Evolutionary conservation across 148 eudicot species (phyloP), one percentile per base, ranked within the genome.

Genomic region (Agrostemma githago): DNA sequence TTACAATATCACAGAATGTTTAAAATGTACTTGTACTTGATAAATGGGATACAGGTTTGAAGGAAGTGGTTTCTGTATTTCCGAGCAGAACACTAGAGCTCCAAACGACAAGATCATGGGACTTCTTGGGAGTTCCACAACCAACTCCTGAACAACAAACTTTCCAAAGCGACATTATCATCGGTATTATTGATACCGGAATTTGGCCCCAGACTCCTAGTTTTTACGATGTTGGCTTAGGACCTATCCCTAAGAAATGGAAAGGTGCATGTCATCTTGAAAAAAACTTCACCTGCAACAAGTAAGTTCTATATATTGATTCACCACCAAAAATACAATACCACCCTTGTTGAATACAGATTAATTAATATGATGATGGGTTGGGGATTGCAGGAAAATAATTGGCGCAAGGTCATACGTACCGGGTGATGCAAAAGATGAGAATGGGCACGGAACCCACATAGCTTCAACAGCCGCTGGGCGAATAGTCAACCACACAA

Each of bases 51-150:
- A 1, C 17, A 67, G 71, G 71, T 43, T 54, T 46, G 73, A 72
- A 82, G 3, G 85, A 63, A 61, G 93, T 89, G 9, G 78, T 84
- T 7, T 84, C 90, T 4, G 81, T 84, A 4, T 89, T 89, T 56
- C 85, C 85, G 2, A 81, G 88, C 39, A 74, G 61, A 75, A 83
- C 73, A 46, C 80, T 84, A 6, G 46, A 83, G 9, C 78, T 80
- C 70, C 86, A 82, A 8, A 90, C 96, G 2, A 90, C 92, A 61
- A 83, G 88, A 74, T 90, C 96, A 0, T 90, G 96, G 96, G 88
- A 90, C 72, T 85, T 83, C 66, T 65, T 85, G 77, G 92, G 92
- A 38, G 71, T 90, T 2, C 51, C 79, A 0, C 65, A 60, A 51
- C 70, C 43, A 8, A 68, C 41, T 8, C 70, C 61, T 26, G 60